Evolutionary conservation across 2,329 filamentous ascomycete genomes (phyloP).

Genomic region (Pyrenophora graminea): DNA sequence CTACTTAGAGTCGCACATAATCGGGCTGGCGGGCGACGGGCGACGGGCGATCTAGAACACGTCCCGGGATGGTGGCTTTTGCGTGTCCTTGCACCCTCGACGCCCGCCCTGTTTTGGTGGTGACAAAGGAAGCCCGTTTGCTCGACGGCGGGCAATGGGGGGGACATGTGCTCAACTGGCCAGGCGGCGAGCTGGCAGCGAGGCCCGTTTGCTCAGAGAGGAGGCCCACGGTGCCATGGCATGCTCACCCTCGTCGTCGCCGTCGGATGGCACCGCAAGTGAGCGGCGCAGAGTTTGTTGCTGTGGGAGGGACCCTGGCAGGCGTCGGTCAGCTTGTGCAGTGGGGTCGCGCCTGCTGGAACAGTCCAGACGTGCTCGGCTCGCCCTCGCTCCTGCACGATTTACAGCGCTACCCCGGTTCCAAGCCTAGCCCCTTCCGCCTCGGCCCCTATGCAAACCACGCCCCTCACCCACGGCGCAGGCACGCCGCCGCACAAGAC

Average conservation of each 20-base stretch:
- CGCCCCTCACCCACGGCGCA: background rate
- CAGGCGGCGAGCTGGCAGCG: too few species aligned
- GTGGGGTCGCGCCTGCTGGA: constrained; percentile 25
- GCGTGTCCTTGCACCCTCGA: constrained; percentile 22
- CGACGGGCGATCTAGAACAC: constrained; percentile 41
- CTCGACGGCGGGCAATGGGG: too few species aligned
- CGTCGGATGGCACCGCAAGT: background rate
- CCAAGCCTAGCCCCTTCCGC: constrained; percentile 9
- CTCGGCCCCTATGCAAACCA: constrained; percentile 18
- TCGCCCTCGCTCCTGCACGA: constrained; percentile 18
- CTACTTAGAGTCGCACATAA: constrained; percentile 29
- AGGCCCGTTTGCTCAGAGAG: too few species aligned
- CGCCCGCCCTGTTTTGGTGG: constrained; percentile 3
- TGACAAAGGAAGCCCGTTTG: constrained; percentile 5
- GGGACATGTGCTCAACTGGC: too few species aligned
- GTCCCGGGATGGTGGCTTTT: constrained; percentile 30
- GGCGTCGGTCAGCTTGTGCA: constrained; percentile 9
- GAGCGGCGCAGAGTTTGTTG: constrained; percentile 3
- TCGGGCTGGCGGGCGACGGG: constrained; percentile 27
- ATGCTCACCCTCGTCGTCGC: background rate
- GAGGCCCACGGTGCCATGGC: too few species aligned
- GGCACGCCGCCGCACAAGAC: constrained; percentile 9
- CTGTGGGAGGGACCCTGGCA: constrained; percentile 4
- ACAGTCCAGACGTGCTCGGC: constrained; percentile 28
- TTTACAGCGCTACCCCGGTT: constrained; percentile 21